Evolutionary conservation across 768 basidiomycete genomes (phyloP).

Genomic region (Xerocomellus dryophilus): DNA sequence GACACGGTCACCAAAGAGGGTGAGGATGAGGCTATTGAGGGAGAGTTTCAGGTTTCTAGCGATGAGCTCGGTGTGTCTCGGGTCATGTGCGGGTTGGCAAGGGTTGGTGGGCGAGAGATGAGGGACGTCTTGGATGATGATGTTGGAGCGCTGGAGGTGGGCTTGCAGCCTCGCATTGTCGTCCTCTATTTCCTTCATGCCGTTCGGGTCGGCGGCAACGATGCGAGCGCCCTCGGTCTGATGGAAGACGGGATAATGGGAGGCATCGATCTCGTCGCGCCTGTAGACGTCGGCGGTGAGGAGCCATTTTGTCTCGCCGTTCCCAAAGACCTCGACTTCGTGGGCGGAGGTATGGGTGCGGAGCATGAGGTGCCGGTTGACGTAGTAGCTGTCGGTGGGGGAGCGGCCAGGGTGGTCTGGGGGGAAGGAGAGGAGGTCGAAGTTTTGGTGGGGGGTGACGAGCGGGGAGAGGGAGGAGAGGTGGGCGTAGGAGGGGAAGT

Average conservation of each 20-base stretch:
- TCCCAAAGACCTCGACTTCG: conserved; percentile 86
- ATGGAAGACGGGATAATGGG: conserved; percentile 97
- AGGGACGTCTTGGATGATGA: conserved; percentile 84
- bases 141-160: conserved; percentile 66
- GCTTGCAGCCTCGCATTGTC: conserved; percentile 65
- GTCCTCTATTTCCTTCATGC: conserved; percentile 60
- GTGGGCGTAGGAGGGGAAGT: conserved; percentile 73
- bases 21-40: conserved; percentile 80
- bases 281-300: conserved; percentile 96
- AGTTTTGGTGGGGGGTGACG: conserved; percentile 89
- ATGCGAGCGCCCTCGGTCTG: conserved; percentile 95
- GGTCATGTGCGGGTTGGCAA: conserved; percentile 74
- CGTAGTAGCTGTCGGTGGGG: conserved; percentile 91
- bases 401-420: conserved; percentile 90
- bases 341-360: conserved; percentile 99
- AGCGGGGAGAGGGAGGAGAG: conserved; percentile 80
- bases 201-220: conserved; percentile 56
- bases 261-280: conserved; percentile 95
- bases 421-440: conserved; percentile 95
- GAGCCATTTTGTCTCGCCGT: conserved; percentile 79
- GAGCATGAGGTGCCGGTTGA: conserved; percentile 87
- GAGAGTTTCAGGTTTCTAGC: conserved; percentile 86
- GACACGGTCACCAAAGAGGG: conserved; percentile 67
- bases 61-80: conserved; percentile 66
- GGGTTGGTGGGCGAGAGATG: conserved; percentile 75